Percentiles rank a stretch among this genome's conserved stretches.
Conservation (phyloP, 805 yeast genomes). For the Jamesozyma spencerorum region DNA sequence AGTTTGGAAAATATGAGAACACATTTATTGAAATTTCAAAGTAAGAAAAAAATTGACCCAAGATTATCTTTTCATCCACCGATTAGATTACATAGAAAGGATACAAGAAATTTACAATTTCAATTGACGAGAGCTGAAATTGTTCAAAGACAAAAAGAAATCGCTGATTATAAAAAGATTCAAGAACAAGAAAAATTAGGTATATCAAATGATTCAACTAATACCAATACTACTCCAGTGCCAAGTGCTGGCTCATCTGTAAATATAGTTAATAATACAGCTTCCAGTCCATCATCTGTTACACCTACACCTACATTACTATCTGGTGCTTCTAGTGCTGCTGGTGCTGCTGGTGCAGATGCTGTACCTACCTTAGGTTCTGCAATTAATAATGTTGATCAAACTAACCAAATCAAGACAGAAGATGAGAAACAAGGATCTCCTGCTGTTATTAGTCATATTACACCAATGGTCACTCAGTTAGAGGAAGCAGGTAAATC, state of each 20-base stretch:
- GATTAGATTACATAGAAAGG: conserved; percentile 82
- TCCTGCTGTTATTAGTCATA: conserved; percentile 1
- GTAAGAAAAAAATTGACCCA: conserved; percentile 65
- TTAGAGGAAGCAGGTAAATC: conserved; percentile 33
- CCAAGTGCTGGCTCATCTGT: neutral
- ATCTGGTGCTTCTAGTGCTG: neutral
- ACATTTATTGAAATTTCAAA: conserved; percentile 75
- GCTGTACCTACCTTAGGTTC: neutral
- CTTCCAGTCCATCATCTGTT: neutral
- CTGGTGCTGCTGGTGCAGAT: neutral
- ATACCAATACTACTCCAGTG: conserved; percentile 1
- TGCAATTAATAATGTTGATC: neutral
- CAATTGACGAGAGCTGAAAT: conserved; percentile 72
- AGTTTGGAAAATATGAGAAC: conserved; percentile 67
- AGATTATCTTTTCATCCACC: conserved; percentile 66
- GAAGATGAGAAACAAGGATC: neutral
- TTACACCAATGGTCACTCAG: conserved; percentile 19
- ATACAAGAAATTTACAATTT: conserved; percentile 83
- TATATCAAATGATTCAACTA: neutral
- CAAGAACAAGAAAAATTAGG: conserved; percentile 30
- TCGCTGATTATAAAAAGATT: conserved; percentile 30
- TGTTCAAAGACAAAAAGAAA: conserved; percentile 49
- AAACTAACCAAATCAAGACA: neutral
- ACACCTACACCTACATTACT: neutral
- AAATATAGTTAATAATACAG: neutral